These are phyloP conservation scores for Geoglossum cookeanum DNA, from an alignment of 2,329 filamentous ascomycete genomes.

Conservation along the genomic window DNA sequence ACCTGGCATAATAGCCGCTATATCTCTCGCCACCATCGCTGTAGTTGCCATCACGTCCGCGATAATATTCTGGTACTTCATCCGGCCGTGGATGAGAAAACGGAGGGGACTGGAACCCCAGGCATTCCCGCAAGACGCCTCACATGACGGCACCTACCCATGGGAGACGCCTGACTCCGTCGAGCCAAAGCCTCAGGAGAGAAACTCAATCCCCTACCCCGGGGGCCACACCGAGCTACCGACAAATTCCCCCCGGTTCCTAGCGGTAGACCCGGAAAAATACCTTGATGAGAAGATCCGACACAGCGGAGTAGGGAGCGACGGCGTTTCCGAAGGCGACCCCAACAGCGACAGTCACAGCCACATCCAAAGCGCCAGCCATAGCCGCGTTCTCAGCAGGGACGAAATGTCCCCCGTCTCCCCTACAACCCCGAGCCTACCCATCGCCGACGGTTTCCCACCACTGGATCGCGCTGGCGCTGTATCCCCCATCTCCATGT, in stretches of 20 bases:
- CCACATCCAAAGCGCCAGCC: too few species aligned
- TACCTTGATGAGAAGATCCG: not conserved
- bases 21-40: not conserved
- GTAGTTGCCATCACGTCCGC: not conserved
- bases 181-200: not conserved
- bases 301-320: not conserved
- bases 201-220: not conserved
- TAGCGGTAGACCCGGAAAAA: too few species aligned
- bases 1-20: not conserved
- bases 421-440: not conserved
- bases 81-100: not conserved
- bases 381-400: not conserved
- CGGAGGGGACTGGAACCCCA: not conserved
- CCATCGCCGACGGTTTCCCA: not conserved
- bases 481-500: not conserved
- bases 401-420: not conserved
- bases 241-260: not conserved
- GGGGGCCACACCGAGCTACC: not conserved
- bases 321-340: not conserved
- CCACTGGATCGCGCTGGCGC: not conserved
- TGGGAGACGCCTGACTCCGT: not conserved
- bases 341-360: not conserved
- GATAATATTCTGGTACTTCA: not conserved
- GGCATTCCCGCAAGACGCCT: not conserved
- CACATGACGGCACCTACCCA: not conserved